Conservation (phyloP, 1,284 basidiomycete genomes). For the Fomitopsis betulina region DNA sequence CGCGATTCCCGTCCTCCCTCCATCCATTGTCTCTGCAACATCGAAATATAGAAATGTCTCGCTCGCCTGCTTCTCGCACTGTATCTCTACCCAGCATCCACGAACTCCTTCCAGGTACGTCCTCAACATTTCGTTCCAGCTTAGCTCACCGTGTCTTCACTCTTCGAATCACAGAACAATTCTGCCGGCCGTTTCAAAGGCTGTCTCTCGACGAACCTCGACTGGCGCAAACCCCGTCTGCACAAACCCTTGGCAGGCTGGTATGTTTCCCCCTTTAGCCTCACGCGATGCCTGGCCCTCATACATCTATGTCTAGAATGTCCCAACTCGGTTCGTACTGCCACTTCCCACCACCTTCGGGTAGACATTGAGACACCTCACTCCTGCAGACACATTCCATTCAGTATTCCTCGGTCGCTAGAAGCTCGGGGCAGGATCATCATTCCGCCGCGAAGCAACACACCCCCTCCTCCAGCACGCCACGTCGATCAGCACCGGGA, state of each 20-base stretch:
- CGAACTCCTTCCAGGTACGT: conserved; percentile 9
- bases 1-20: neutral
- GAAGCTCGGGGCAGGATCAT: neutral
- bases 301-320: neutral
- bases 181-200: neutral
- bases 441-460: neutral
- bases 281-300: neutral
- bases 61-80: neutral
- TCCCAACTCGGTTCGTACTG: neutral
- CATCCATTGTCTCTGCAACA: neutral
- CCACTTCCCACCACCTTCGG: neutral
- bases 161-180: neutral
- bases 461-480: neutral
- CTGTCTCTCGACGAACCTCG: neutral
- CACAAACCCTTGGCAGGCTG: neutral
- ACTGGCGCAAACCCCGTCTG: neutral
- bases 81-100: conserved; percentile 4
- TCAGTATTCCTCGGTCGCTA: neutral
- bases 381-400: neutral
- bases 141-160: neutral
- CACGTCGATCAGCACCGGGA: conserved; percentile 10
- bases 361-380: neutral
- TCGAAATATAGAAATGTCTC: neutral
- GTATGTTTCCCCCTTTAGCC: neutral
- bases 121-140: neutral